Base-by-base conservation (phyloP, 176 grass and related monocot species). In the barley (Hordeum vulgare) region DNA sequence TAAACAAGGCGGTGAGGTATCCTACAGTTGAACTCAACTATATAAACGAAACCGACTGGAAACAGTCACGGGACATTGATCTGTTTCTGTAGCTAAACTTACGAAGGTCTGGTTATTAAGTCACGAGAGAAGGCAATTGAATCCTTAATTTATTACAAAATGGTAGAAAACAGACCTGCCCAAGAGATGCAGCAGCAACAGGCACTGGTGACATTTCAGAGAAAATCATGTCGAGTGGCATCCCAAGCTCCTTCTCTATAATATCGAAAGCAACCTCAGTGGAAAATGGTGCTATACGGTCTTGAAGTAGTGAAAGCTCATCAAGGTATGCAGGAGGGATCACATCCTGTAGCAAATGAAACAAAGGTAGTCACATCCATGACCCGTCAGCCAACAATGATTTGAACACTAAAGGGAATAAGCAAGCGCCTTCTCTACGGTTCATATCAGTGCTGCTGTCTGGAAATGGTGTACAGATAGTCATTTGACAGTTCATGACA, bases 301-400 rank as follows among this genome's bases (percentile, higher is more conserved):
- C 96, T 88, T 93, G 96, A 86, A 98, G 88, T 58, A 95, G 82
- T 25, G 95, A 94, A 81, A 98, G 95, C 24, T 98, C 87, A 53
- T 93, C 92, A 78, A 98, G 87, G 86, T 95, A 98, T 40, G 90
- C 89, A 69, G 96, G 96, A 80, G 96, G 96, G 90, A 98, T 90
- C 80, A 98, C 93, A 86, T 98, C 96, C 96, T 98, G 80, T 41
- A 75, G 80, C 13, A 81, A 79, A 57, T 34, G 62, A 68, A n/a
- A 66, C 27, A 80, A 85, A 47, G 7, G 44, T 59, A 41, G 12
- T 18, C 53, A 33, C 71, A 31, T 36, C 29, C 58, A 81, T 58
- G 45, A 3, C 4, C 42, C 45, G 67, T 74, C n/a, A 63, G 20
- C 27, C 53, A 86, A 73, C 53, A 63, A 80, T 21, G 15, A 80